phyloP scores from a whole-genome alignment of 495 filamentous ascomycete species.

The Margaritispora aquatica region DNA sequence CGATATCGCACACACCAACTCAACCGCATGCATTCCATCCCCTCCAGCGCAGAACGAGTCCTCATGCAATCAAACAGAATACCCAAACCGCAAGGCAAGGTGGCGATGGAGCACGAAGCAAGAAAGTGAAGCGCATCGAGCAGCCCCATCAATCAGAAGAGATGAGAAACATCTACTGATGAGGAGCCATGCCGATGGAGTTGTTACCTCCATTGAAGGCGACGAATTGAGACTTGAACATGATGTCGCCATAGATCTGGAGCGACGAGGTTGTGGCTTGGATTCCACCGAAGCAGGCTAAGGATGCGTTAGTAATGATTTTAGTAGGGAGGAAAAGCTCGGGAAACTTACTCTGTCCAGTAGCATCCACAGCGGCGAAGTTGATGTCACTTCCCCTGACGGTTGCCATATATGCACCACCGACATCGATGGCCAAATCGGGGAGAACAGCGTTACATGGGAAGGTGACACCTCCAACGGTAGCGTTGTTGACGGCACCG shows the following conservation, averaged over 20 bases:
- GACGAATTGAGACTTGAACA: slow-evolving; percentile 75
- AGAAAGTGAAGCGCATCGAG: too few species aligned
- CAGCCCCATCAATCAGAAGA: too few species aligned
- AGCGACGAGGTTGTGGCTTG: slow-evolving; percentile 54
- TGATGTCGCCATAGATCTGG: slow-evolving; percentile 73
- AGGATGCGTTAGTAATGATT: slow-evolving; percentile 5
- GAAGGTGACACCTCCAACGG: slow-evolving; percentile 58
- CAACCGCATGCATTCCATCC: too few species aligned
- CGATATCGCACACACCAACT: too few species aligned
- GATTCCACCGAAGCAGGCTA: slow-evolving; percentile 67
- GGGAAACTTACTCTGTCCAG: slow-evolving; percentile 30
- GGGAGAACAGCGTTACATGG: slow-evolving; percentile 59
- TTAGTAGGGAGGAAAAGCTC: slow-evolving; percentile 8
- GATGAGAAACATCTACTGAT: slow-evolving; percentile 21
- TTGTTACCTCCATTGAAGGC: slow-evolving; percentile 66
- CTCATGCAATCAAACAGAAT: too few species aligned
- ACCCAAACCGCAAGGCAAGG: too few species aligned
- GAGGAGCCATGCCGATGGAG: slow-evolving; percentile 53
- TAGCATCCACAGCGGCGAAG: slow-evolving; percentile 50
- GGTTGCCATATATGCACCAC: slow-evolving; percentile 49
- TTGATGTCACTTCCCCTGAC: slow-evolving; percentile 63
- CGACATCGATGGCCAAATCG: slow-evolving; percentile 60
- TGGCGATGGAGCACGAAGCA: neutral
- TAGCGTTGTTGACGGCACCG: slow-evolving; percentile 43
- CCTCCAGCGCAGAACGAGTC: too few species aligned